Base-by-base conservation (phyloP, 495 filamentous ascomycete species). In the Wilcoxina mikolae region DNA sequence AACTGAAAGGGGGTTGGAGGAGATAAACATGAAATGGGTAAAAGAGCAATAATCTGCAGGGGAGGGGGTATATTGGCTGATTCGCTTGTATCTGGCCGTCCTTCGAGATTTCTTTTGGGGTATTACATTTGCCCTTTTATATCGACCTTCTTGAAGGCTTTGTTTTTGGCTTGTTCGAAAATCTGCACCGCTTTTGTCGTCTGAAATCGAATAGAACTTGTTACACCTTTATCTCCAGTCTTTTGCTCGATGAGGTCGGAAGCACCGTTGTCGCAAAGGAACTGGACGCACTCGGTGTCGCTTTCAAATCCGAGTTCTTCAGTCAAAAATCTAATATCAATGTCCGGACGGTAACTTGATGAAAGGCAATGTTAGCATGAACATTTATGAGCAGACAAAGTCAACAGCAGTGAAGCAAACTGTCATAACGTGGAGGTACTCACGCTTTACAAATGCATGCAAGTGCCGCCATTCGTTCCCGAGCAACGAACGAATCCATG, bases 401-500 rank as follows among this genome's bases (percentile, higher is more conserved):
- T 35, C 31, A 35, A 35, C 15, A 22, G 5, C 31, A 35, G 18
- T 28, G 2, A 9, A 45, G 44, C 31, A 48, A 20, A 24, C 43
- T 10, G n/a, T 24, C n/a, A n/a, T n/a, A n/a, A n/a, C n/a, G n/a
- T n/a, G 22, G 22, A 46, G n/a, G 17, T 17, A 83, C 90, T 77
- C 76, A 96, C 91, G 83, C 81, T 81, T 78, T 93, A 78, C 85
- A 94, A 49, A 96, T 91, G 61, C 80, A 83, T 60, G 85, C 79
- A 55, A 96, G 74, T 52, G 93, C 91, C 64, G 83, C 80, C 50
- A 96, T 76, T 61, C 93, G 85, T 72, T 99, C 93, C 58, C 93
- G 84, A 57, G 78, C 80, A 64, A 96, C 81, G 71, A 98, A 95
- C 85, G 93, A 95, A 71, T 99, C 91, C 83, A 99, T 93, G 4